Base-by-base conservation (phyloP, 2,329 filamentous ascomycete genomes). In the Apiospora pterosperma region DNA sequence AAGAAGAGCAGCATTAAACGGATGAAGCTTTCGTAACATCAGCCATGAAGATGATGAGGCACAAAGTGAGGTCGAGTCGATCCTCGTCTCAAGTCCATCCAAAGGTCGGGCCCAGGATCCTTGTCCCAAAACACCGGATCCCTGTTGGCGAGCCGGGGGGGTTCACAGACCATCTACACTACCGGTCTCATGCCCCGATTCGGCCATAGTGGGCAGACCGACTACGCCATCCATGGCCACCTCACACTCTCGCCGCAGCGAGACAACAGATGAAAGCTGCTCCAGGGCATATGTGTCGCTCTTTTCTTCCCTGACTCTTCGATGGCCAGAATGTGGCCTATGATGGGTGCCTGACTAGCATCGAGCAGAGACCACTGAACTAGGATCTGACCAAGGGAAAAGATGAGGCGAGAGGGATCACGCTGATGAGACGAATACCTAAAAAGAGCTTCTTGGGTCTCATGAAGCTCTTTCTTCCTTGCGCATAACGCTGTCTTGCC, bases 71-170 rank as follows among this genome's bases (percentile, higher is more conserved):
- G 70, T 73, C 74, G 75, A 76, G 75, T 76, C 75, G 73, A 73
- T 73, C 73, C 74, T 79, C 78, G 80, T 82, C 80, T 82, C 80
- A 81, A 80, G 75, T 78, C 60, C 38, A 31, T 70, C 69, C 70
- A 72, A 71, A 73, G 73, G 73, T 73, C 72, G 68, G 48, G 69
- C 67, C 70, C 64, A 70, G 68, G 68, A 65, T 69, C 76, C 73
- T 74, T 71, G 73, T 74, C 72, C 72, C 70, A 75, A 77, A 76
- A 73, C 72, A 69, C 68, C 48, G 21, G 44, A 58, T 19, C 39
- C 44, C 41, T 67, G 67, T 69, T 67, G 63, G 67, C 69, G 66
- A 65, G 62, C 69, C 69, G 69, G 70, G 69, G 70, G 71, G 60
- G 60, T 65, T 70, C 65, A 69, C 70, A 68, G 72, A 72, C 73